Conservation (phyloP, 768 basidiomycete genomes). For the Galerina sulciceps region DNA sequence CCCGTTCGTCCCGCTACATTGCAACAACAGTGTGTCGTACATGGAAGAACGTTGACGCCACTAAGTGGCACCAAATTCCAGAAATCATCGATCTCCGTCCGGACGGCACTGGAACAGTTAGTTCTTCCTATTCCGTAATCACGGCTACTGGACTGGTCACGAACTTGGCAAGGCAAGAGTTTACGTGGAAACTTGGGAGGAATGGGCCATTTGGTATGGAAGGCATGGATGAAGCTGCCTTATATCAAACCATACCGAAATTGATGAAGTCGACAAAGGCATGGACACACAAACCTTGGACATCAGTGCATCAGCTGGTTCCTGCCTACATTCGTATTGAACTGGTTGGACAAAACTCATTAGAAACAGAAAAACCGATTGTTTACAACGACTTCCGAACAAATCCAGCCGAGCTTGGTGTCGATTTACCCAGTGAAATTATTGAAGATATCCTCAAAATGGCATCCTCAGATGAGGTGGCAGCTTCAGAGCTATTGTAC, state of each 20-base stretch:
- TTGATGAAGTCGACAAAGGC: constrained; percentile 4
- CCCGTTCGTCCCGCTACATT: constrained; percentile 2
- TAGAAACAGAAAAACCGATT: neutral
- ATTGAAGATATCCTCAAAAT: constrained; percentile 4
- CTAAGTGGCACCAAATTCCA: neutral
- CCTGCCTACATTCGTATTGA: constrained; percentile 12
- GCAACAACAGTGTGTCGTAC: constrained; percentile 6
- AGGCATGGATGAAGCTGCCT: constrained; percentile 2
- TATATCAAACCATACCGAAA: constrained; percentile 9
- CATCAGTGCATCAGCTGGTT: neutral
- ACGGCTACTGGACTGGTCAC: neutral
- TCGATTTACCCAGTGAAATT: neutral
- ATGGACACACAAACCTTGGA: constrained; percentile 12
- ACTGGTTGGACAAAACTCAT: neutral
- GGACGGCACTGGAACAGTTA: constrained; percentile 8
- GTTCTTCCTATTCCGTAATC: neutral
- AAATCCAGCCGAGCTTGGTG: neutral
- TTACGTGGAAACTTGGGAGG: constrained; percentile 9
- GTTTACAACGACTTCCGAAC: neutral
- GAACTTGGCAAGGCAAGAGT: neutral
- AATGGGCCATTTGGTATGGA: constrained; percentile 12
- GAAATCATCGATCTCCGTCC: constrained; percentile 6
- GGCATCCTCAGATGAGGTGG: neutral
- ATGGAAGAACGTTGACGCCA: constrained; percentile 4
- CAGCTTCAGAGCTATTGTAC: neutral